A percentile compares a stretch with the other conserved stretches of the same genome.
phyloP scores from a whole-genome alignment of 176 grass and related monocot species.

The Oryza coarctata region DNA sequence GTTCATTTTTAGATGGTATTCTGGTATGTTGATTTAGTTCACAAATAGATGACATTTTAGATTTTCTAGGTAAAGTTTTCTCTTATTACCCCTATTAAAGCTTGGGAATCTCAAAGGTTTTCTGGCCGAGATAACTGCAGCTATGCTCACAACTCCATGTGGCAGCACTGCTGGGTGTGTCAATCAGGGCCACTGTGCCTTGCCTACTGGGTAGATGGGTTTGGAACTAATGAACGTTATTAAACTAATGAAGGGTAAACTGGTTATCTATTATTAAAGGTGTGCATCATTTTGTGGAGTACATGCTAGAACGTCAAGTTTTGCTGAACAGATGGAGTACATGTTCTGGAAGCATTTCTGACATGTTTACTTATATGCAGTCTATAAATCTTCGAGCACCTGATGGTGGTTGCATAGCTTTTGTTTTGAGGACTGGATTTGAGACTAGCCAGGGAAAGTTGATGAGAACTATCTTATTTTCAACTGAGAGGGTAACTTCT shows the following conservation, averaged over 20 bases:
- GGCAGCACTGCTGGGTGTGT: not conserved
- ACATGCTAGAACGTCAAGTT: not conserved
- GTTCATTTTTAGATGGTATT: not conserved
- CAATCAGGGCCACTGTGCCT: not conserved
- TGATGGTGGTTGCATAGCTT: constrained; percentile 93
- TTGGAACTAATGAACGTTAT: no score
- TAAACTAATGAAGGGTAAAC: not conserved
- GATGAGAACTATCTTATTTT: constrained; percentile 99
- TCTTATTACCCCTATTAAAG: not conserved
- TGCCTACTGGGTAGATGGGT: not conserved
- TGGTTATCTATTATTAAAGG: not conserved
- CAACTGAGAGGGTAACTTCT: constrained; percentile 90
- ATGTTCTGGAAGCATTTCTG: not conserved
- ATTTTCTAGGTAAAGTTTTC: not conserved
- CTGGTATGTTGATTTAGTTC: not conserved
- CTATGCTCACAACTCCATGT: not conserved
- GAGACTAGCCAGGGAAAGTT: constrained; percentile 99
- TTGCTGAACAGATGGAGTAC: not conserved
- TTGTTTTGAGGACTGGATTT: constrained; percentile 97
- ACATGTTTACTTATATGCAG: constrained; percentile 60
- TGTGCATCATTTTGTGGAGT: not conserved
- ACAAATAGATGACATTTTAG: not conserved
- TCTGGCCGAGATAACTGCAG: not conserved
- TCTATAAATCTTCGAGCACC: constrained; percentile 76
- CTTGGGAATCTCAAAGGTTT: not conserved